Base-by-base conservation (phyloP, 345 rosid species). In the Gossypium stocksii region DNA sequence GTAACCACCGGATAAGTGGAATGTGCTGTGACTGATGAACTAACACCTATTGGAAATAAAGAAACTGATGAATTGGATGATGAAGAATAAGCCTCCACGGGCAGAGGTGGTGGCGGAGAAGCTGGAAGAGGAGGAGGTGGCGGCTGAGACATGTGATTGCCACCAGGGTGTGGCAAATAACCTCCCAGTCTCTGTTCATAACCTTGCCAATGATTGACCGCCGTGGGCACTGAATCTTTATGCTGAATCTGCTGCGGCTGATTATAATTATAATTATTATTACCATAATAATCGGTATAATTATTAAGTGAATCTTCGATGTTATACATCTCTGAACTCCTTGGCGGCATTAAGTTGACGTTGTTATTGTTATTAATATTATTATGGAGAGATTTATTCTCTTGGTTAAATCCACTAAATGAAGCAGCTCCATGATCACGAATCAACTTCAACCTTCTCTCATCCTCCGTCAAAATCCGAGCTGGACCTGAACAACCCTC, bases 371-470 rank as follows among this genome's bases (percentile, higher is more conserved):
- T 16, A 27, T 49, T 68, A 66, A 20, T 14, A 22, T 66, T 44
- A 72, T 23, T 44, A 16, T 72, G 66, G 54, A 17, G 19, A 73
- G 64, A 73, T 16, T n/a, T 73, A 46, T 60, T 61, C 15, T 73
- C 76, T 17, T 46, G 43, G 25, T 25, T 48, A 49, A 45, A 41
- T 20, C 51, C 80, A 29, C 46, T 38, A 12, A 53, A 41, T 17
- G 78, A 67, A 48, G 81, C 77, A 61, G 79, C 83, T 49, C 98
- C 97, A 48, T 94, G 97, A 77, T 94, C 97, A 20, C 86, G 88
- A 29, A 94, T 89, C 81, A 92, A 82, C 89, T 87, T 89, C 85
- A 92, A 82, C 77, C 98, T 83, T 57, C 96, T 92, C 76, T 92
- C 97, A 41, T 85, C 77, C 7, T 89, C 97, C 46, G 79, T 80